Evolutionary conservation across 768 basidiomycete species (phyloP).

Genomic region (Galerina sulciceps): DNA sequence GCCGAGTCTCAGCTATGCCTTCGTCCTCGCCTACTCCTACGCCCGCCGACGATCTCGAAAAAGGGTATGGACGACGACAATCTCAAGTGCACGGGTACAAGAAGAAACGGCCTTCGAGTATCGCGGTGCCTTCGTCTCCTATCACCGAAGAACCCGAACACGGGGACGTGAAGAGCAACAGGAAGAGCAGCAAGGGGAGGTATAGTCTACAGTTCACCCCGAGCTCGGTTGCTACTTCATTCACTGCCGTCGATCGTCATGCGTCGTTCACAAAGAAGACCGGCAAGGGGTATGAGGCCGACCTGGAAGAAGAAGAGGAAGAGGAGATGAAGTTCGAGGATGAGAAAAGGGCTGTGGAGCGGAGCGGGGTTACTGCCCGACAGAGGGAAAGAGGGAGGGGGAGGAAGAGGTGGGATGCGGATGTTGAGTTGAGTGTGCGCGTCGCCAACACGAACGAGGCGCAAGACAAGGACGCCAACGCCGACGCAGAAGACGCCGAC

Average conservation of each 20-base stretch:
- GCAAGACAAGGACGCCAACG: not conserved
- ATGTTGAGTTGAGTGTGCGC: conserved; percentile 23
- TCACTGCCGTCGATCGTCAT: not conserved
- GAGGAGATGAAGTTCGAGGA: conserved; percentile 38
- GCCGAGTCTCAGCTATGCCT: no score
- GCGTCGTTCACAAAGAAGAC: conserved; percentile 11
- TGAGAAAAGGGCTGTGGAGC: conserved; percentile 47
- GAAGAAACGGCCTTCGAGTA: conserved; percentile 23
- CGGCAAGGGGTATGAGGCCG: conserved; percentile 8
- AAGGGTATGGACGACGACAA: not conserved
- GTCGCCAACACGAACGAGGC: not conserved
- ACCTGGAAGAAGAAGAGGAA: conserved; percentile 48
- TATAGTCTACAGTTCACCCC: conserved; percentile 5
- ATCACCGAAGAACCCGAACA: not conserved
- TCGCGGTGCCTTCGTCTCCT: conserved; percentile 13
- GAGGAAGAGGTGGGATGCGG: conserved; percentile 24
- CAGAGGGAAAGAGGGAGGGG: conserved; percentile 11
- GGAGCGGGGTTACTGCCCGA: conserved; percentile 40
- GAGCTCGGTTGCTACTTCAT: conserved; percentile 1
- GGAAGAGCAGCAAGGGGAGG: not conserved
- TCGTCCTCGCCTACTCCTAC: no score
- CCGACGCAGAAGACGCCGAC: conserved; percentile 13
- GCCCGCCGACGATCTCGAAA: not conserved
- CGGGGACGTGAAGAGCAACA: no score
- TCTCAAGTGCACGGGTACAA: not conserved